These are phyloP conservation scores for Ustilago curta DNA, from an alignment of 1,284 basidiomycete species.

Conservation along the genomic window DNA sequence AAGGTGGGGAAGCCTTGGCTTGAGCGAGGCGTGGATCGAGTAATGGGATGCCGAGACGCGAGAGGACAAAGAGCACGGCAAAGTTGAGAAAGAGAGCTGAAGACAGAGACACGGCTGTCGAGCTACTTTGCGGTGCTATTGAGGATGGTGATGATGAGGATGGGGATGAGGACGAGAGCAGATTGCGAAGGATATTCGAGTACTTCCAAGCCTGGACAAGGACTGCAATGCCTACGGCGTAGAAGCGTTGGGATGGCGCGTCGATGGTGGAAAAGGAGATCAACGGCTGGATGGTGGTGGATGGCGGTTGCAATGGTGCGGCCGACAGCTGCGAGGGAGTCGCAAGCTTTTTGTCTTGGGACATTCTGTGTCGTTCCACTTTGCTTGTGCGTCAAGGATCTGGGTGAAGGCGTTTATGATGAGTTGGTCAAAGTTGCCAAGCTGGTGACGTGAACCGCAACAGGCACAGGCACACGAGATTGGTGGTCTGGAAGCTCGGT, in stretches of 20 bases:
- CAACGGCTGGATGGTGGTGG: constrained; percentile 53
- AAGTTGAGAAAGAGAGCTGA: constrained; percentile 72
- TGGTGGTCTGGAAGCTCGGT: neutral
- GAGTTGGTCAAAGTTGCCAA: constrained; percentile 6
- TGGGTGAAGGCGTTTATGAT: neutral
- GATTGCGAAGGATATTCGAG: constrained; percentile 15
- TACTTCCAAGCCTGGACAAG: constrained; percentile 71
- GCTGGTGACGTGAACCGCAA: constrained; percentile 5
- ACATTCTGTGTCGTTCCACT: constrained; percentile 14
- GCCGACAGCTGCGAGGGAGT: constrained; percentile 9
- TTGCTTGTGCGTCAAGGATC: neutral
- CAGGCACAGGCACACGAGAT: no score
- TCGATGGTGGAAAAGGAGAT: constrained; percentile 69
- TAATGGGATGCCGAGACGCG: constrained; percentile 80
- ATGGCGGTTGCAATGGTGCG: constrained; percentile 6
- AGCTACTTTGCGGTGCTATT: constrained; percentile 14
- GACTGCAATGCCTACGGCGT: constrained; percentile 72
- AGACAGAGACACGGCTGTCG: constrained; percentile 75
- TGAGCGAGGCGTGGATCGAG: constrained; percentile 78
- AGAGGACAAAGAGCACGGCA: constrained; percentile 74
- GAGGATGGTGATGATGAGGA: constrained; percentile 18
- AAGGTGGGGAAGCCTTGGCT: constrained; percentile 75
- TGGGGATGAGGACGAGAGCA: constrained; percentile 11
- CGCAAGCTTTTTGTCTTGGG: constrained; percentile 14
- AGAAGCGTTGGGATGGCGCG: constrained; percentile 73